Conservation (phyloP, 2,329 filamentous ascomycete genomes). For the Claviceps sp. region DNA sequence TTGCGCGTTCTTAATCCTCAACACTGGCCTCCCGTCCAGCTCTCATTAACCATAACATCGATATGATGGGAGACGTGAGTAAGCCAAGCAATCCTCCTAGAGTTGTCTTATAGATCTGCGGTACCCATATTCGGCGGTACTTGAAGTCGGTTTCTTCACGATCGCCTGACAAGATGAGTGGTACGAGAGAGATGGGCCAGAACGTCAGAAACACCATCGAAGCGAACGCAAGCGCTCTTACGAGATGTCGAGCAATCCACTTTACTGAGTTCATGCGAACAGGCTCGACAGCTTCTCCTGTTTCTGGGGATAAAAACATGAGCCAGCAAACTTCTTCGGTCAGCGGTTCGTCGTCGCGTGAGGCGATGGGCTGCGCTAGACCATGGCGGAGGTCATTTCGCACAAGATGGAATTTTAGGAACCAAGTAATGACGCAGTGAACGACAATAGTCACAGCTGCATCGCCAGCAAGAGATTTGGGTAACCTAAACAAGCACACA, state of each 20-base stretch:
- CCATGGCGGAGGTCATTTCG: conserved; percentile 31
- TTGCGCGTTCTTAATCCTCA: not conserved
- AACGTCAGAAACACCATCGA: conserved; percentile 28
- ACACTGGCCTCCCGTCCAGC: conserved; percentile 28
- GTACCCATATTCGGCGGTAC: conserved; percentile 29
- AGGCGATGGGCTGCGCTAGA: conserved; percentile 33
- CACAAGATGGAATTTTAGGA: conserved; percentile 34
- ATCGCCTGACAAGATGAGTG: conserved; percentile 26
- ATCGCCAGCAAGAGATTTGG: conserved; percentile 3
- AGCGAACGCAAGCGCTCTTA: conserved; percentile 15
- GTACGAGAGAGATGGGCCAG: conserved; percentile 30
- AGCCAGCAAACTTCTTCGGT: conserved; percentile 26
- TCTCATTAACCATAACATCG: conserved; percentile 35
- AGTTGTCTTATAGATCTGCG: conserved; percentile 36
- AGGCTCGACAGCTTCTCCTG: not conserved
- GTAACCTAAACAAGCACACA: not conserved
- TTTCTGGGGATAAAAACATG: conserved; percentile 21
- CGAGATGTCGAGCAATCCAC: conserved; percentile 15
- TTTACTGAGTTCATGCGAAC: not conserved
- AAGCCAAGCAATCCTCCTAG: conserved; percentile 32
- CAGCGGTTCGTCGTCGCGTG: conserved; percentile 23
- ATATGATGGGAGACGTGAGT: conserved; percentile 33
- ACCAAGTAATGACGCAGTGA: conserved; percentile 38
- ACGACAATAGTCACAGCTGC: conserved; percentile 36
- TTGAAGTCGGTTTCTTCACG: conserved; percentile 28